Evolutionary conservation across 2,329 filamentous ascomycete genomes (phyloP), one percentile per base, ranked within the genome.

Genomic region (Cytospora mali): DNA sequence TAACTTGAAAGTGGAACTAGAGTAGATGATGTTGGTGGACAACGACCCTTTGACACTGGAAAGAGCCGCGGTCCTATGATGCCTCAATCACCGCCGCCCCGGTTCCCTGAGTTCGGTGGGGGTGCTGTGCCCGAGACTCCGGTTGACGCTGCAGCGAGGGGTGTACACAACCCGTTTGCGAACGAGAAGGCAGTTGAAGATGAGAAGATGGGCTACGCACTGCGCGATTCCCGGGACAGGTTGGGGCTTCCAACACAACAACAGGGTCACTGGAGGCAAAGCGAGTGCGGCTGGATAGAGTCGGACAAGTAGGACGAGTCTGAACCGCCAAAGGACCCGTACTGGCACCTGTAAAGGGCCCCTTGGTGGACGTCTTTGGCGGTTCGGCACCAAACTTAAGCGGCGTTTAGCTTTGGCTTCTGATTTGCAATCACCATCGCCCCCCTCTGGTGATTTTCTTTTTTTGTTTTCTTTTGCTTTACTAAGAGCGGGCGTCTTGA

Each of bases 1-100:
- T n/a, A n/a, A n/a, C n/a, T n/a, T n/a, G n/a, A n/a, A n/a, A n/a
- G n/a, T n/a, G n/a, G n/a, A n/a, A n/a, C n/a, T n/a, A n/a, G n/a
- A n/a, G 82, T 78, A 10, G 81, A 86, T 13, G 85, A 78, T 11
- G 87, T 90, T 70, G 85, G 86, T 33, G 86, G 86, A 13, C 70
- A 77, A 68, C 73, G 72, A 18, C 74, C 67, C 57, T 68, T 64
- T n/a, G 75, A 72, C 58, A 72, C 70, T 6, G 73, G 18, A 42
- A 10, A 42, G 18, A 42, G 71, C 39, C 71, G 73, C 18, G 68
- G 71, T 33, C 68, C 21, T 35, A 35, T 35, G 21, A 21, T n/a
- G 16, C 11, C 4, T 25, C 18, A 21, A 33, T 31, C 29, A 62
- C 64, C 57, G 66, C 64, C 54, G 57, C 62, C 55, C 57, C 63